Percentiles rank a stretch among this genome's conserved stretches.
These are phyloP conservation scores for Lithospermum erythrorhizon DNA, from an alignment of 257 asterid species.

Conservation along the genomic window DNA sequence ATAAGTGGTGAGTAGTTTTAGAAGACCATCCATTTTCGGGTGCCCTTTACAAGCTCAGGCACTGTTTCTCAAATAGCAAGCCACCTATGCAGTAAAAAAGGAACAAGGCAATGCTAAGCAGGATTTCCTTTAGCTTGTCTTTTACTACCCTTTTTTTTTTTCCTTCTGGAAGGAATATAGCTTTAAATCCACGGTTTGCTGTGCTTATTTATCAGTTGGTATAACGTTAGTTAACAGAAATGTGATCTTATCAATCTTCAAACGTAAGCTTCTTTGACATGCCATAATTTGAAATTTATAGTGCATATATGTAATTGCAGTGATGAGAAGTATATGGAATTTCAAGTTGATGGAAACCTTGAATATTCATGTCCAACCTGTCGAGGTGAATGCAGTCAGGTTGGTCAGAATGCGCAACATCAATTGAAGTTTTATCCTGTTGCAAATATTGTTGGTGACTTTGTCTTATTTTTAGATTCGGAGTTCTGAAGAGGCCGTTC, in stretches of 20 bases:
- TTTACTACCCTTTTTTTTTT: neutral
- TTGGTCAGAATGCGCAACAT: neutral
- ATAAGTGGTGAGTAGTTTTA: too few relatives aligned
- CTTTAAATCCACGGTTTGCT: too few relatives aligned
- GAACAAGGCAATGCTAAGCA: neutral
- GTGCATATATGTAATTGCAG: slow-evolving; percentile 29
- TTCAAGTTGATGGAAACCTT: slow-evolving; percentile 88
- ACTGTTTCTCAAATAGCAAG: neutral
- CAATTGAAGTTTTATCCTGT: neutral
- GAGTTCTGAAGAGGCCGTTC: slow-evolving; percentile 76
- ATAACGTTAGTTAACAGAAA: too few relatives aligned
- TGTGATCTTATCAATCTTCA: too few relatives aligned
- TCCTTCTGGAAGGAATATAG: neutral
- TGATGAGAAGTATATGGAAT: slow-evolving; percentile 78
- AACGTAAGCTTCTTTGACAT: neutral
- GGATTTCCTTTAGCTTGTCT: neutral
- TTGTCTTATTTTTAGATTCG: slow-evolving; percentile 3
- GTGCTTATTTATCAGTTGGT: too few relatives aligned
- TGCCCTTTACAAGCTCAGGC: neutral
- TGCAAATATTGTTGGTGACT: neutral
- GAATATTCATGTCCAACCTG: slow-evolving; percentile 84
- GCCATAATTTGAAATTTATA: slow-evolving; percentile 1
- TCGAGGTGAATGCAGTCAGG: slow-evolving; percentile 94
- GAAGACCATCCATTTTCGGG: too few relatives aligned
- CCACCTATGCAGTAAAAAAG: neutral